Percentiles rank a stretch among this genome's conserved stretches.
Conservation (phyloP, 257 asterid species). For the Forsythia suspensa region DNA sequence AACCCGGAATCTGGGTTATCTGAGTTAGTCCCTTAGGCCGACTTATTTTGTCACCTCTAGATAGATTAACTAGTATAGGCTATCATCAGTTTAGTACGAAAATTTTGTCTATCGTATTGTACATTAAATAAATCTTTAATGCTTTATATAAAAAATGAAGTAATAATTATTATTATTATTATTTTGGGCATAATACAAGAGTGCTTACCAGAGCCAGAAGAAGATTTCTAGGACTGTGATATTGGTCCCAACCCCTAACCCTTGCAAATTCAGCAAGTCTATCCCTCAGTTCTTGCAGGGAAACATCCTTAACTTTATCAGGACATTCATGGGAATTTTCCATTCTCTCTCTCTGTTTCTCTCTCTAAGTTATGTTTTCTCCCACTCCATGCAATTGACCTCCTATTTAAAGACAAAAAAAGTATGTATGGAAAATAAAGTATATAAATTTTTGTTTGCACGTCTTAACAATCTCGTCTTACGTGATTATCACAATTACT, state of each 20-base stretch:
- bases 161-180: too few species aligned
- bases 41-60: too few species aligned
- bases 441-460: too few species aligned
- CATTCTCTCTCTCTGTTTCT: slow-evolving; percentile 25
- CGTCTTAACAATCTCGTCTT: too few species aligned
- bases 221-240: slow-evolving; percentile 65
- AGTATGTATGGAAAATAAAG: background rate
- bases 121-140: background rate
- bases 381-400: background rate
- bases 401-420: slow-evolving; percentile 34
- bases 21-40: too few species aligned
- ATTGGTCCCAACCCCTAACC: slow-evolving; percentile 58
- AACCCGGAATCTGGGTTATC: too few species aligned
- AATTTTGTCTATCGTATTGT: too few species aligned
- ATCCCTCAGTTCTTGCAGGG: slow-evolving; percentile 52
- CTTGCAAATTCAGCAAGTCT: slow-evolving; percentile 55
- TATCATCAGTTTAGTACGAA: too few species aligned
- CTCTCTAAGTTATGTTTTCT: background rate
- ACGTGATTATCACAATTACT: too few species aligned
- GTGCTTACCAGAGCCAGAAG: slow-evolving; percentile 61
- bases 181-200: too few species aligned
- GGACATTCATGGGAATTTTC: slow-evolving; percentile 35
- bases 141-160: too few species aligned
- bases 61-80: too few species aligned
- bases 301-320: slow-evolving; percentile 48